Evolutionary conservation across 2,329 filamentous ascomycete genomes (phyloP).

Genomic region (Aaosphaeria pasadenensis): DNA sequence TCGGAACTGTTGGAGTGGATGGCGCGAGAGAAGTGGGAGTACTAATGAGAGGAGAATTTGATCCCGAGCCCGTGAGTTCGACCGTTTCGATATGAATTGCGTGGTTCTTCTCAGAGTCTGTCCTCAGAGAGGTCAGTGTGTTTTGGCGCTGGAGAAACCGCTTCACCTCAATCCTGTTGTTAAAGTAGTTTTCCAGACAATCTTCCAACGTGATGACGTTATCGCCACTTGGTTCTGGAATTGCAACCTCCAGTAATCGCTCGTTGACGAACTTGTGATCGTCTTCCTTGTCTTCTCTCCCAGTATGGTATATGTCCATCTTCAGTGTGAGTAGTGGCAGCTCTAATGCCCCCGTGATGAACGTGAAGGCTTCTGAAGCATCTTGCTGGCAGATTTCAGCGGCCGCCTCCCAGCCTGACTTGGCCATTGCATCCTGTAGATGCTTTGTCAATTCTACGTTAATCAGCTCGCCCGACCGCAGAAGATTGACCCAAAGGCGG

Average conservation of each 20-base stretch:
- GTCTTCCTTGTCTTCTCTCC: slow-evolving; percentile 75
- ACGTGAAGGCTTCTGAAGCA: slow-evolving; percentile 91
- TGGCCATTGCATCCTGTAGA: slow-evolving; percentile 76
- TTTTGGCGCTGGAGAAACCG: slow-evolving; percentile 65
- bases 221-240: slow-evolving; percentile 69
- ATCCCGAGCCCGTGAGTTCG: slow-evolving; percentile 31
- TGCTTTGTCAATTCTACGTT: slow-evolving; percentile 81
- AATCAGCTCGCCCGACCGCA: slow-evolving; percentile 81
- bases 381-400: slow-evolving; percentile 80
- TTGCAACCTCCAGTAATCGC: slow-evolving; percentile 81
- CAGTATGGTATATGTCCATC: slow-evolving; percentile 92
- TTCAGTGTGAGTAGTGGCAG: slow-evolving; percentile 85
- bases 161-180: slow-evolving; percentile 85
- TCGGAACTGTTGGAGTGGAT: slow-evolving; percentile 22
- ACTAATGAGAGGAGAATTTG: slow-evolving; percentile 34
- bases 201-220: slow-evolving; percentile 78
- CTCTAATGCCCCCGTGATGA: slow-evolving; percentile 87
- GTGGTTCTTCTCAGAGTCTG: slow-evolving; percentile 33
- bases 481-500: slow-evolving; percentile 88
- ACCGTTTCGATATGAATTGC: slow-evolving; percentile 44
- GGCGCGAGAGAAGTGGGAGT: slow-evolving; percentile 28
- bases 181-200: slow-evolving; percentile 92
- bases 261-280: slow-evolving; percentile 97
- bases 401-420: slow-evolving; percentile 87
- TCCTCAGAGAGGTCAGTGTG: slow-evolving; percentile 52